These are phyloP conservation scores for Syzygium malaccense DNA, from an alignment of 441 rosid species.

Conservation along the genomic window DNA sequence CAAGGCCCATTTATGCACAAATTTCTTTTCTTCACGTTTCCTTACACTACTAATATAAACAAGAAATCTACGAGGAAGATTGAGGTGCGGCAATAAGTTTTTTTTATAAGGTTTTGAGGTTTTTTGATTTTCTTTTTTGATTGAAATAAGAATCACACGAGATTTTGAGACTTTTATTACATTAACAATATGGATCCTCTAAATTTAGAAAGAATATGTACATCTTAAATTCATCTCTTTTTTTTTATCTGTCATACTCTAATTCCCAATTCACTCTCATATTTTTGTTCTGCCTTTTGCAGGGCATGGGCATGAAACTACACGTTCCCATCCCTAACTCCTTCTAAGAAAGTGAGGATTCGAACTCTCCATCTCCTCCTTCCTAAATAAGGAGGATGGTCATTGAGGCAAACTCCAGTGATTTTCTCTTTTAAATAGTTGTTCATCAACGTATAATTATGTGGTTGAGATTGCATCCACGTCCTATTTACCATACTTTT, in stretches of 20 bases:
- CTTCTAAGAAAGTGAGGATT: too few relatives aligned
- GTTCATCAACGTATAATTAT: not conserved
- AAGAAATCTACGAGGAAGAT: not conserved
- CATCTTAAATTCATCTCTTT: not conserved
- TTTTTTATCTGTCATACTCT: too few relatives aligned
- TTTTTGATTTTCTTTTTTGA: not conserved
- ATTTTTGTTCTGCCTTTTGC: too few relatives aligned
- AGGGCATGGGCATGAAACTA: too few relatives aligned
- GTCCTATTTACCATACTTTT: too few relatives aligned
- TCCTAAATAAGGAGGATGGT: accelerated
- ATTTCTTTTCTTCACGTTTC: not conserved
- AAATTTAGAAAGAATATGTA: not conserved
- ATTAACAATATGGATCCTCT: not conserved
- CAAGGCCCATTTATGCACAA: not conserved
- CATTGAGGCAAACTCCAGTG: accelerated
- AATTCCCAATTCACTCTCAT: too few relatives aligned
- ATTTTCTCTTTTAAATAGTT: not conserved
- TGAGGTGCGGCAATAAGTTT: not conserved
- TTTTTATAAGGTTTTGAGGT: not conserved
- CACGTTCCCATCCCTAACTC: accelerated
- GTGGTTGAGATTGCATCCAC: too few relatives aligned
- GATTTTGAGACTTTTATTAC: not conserved
- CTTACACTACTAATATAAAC: not conserved
- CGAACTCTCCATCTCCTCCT: too few relatives aligned
- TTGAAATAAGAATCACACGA: not conserved